Base-by-base conservation (phyloP, 495 filamentous ascomycete genomes). In the Xylaria sp. region DNA sequence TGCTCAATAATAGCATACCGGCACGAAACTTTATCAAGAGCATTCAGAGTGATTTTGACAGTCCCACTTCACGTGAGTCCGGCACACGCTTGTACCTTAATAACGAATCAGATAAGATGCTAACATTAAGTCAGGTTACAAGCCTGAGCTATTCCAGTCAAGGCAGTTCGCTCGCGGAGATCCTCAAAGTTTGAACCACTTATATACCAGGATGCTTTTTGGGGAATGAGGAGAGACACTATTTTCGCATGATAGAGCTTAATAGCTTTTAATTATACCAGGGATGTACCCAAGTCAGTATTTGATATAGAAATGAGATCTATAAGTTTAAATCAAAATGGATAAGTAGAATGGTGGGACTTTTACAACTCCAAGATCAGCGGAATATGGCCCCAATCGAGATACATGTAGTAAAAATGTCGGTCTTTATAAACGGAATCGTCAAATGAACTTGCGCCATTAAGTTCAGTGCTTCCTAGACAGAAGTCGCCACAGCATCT, bases 161-260 rank as follows among this genome's bases (percentile, higher is more conserved):
- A 41, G 14, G n/a, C 0, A 29, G 19, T 68, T 68, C 46, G 26
- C 24, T 14, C 65, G 65, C 14, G 65, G 21, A 31, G 35, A 68
- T 35, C 52, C 57, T 26, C 37, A 61, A 3, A 68, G 66, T 61
- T 35, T 61, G 52, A 68, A 61, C n/a, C 61, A 68, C 24, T 61
- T 37, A 37, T 68, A 68, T 35, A 68, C 66, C 5, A 48, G 37
- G 29, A 61, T 66, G 62, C 17, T 66, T 21, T 66, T 66, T 24
- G 44, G 31, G 2, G 62, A 66, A 35, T 48, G 29, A 48, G 9
- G 35, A 41, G 17, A 26, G 7, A 7, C 58, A 41, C 24, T 24
- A 14, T 21, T 3, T 3, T 24, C n/a, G 2, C 21, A 21, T 52
- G 2, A 21, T 52, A n/a, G 12, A 44, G 41, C 8, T n/a, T 26